phyloP scores from a whole-genome alignment of 805 yeast species.

The Starmerella scarabaei region DNA sequence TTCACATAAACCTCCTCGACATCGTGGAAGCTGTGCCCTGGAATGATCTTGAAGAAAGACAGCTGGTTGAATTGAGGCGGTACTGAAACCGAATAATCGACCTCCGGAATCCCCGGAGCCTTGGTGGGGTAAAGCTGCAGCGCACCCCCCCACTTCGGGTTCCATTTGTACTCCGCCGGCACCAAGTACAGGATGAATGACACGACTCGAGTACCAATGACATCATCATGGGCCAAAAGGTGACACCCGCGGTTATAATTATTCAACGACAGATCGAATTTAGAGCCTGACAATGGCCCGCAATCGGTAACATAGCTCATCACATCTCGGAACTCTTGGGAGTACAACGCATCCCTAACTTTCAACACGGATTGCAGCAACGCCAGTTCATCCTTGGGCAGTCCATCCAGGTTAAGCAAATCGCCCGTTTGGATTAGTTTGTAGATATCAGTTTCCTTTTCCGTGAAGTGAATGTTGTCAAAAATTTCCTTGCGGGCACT shows the following conservation, averaged over 20 bases:
- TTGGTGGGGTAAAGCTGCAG: conserved; percentile 74
- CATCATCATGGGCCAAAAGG: conserved; percentile 90
- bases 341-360: conserved; percentile 75
- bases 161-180: conserved; percentile 83
- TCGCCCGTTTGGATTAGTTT: conserved; percentile 79
- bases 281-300: conserved; percentile 79
- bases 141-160: conserved; percentile 87
- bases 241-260: conserved; percentile 90
- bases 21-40: conserved; percentile 93
- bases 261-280: conserved; percentile 86
- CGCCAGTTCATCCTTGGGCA: conserved; percentile 60
- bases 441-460: conserved; percentile 93
- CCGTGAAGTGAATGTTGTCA: conserved; percentile 73
- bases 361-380: conserved; percentile 64
- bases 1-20: conserved; percentile 94
- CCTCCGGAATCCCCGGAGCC: conserved; percentile 76
- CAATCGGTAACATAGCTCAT: conserved; percentile 68
- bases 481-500: conserved; percentile 77
- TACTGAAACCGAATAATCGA: conserved; percentile 56
- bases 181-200: conserved; percentile 87
- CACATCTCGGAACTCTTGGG: conserved; percentile 69
- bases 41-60: conserved; percentile 91
- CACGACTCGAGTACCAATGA: conserved; percentile 86
- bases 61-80: conserved; percentile 93
- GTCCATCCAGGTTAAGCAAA: conserved; percentile 79